Evolutionary conservation across 768 basidiomycete species (phyloP).

Genomic region (Leccinum obscurum): DNA sequence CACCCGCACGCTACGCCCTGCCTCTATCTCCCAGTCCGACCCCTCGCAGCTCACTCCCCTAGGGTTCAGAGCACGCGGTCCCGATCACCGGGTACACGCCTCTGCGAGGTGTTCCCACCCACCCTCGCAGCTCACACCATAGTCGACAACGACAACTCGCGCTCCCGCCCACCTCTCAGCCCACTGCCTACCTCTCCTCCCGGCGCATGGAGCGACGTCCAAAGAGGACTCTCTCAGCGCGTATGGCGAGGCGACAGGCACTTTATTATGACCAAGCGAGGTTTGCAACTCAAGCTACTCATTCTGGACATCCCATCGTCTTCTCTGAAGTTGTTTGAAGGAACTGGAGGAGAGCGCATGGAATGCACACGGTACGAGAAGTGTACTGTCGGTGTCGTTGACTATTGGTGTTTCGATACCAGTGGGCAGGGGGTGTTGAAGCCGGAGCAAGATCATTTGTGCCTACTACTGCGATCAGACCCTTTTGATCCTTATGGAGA

Average conservation of each 20-base stretch:
- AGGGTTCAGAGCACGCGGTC: neutral
- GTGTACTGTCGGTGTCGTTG: conserved; percentile 29
- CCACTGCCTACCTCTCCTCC: neutral
- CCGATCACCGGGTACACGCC: neutral
- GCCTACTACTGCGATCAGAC: conserved; percentile 28
- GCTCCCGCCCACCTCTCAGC: no score
- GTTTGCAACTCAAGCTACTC: conserved; percentile 30
- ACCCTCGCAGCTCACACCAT: neutral
- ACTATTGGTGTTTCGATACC: conserved; percentile 35
- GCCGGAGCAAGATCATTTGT: conserved; percentile 30
- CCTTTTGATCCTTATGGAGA: conserved; percentile 31
- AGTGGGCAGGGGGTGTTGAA: conserved; percentile 25
- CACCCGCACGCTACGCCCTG: neutral
- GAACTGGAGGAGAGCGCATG: neutral
- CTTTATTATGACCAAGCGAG: conserved; percentile 35
- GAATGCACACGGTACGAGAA: conserved; percentile 21
- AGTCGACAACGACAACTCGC: no score
- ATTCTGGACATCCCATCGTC: conserved; percentile 23
- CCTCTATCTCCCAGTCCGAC: neutral
- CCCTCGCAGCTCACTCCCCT: neutral
- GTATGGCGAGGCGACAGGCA: conserved; percentile 30
- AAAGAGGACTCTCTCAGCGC: neutral
- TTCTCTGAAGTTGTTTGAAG: conserved; percentile 20
- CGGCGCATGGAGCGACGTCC: neutral
- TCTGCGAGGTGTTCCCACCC: neutral